Base-by-base conservation (phyloP, 2,329 filamentous ascomycete genomes). In the Corinectria fuckeliana region DNA sequence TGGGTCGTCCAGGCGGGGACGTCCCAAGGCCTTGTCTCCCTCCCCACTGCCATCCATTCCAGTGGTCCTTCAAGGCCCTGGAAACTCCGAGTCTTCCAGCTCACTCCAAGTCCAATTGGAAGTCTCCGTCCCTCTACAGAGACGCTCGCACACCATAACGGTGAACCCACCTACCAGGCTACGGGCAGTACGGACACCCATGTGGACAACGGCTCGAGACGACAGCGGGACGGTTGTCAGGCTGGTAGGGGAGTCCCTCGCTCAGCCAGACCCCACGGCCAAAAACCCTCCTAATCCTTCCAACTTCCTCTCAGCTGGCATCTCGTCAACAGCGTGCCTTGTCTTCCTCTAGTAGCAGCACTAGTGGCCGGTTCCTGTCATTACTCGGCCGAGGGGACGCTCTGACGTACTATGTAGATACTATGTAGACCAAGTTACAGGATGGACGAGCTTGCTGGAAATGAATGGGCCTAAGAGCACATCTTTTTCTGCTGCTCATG, bases 371-470 rank as follows among this genome's bases (percentile, higher is more conserved):
- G 30, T 32, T 39, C 50, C 9, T 51, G 16, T 20, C 13, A 20
- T 21, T 56, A 45, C 23, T 41, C 44, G 34, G 44, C 45, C 34
- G 26, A 23, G 28, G 30, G 23, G 13, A 30, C 32, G 38, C 26
- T 34, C 52, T 20, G 52, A 56, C 42, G 45, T n/a, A n/a, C n/a
- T n/a, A n/a, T n/a, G n/a, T n/a, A n/a, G n/a, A n/a, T n/a, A n/a
- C n/a, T n/a, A n/a, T n/a, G n/a, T n/a, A n/a, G n/a, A n/a, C n/a
- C n/a, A n/a, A n/a, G n/a, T n/a, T n/a, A n/a, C n/a, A 18, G 18
- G 18, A 32, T 41, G n/a, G 30, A 45, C 50, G 36, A 50, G 56
- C 50, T 59, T 45, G 45, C 38, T 54, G 56, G 38, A 45, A 25
- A 49, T 58, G 34, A 52, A 42, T 36, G 38, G 50, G 21, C 42